Percentiles rank a stretch among this genome's conserved stretches.
phyloP scores from a whole-genome alignment of 1,284 basidiomycete species.

The Trichosporon faecale region DNA sequence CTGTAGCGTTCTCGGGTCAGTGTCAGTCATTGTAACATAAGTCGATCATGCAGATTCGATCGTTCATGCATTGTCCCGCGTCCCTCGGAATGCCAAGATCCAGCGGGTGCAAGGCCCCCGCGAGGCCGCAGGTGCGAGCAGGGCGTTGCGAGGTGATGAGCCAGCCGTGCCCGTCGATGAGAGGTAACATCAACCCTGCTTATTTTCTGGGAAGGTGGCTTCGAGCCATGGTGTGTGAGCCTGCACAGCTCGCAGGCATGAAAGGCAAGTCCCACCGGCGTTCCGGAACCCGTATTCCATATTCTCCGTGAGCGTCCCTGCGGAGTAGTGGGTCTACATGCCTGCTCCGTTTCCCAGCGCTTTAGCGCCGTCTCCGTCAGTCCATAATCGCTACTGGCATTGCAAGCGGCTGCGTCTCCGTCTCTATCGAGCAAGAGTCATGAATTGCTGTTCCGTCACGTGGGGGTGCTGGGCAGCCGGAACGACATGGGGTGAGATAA shows the following conservation, averaged over 20 bases:
- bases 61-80: not conserved
- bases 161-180: too few relatives aligned
- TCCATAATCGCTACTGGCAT: too few relatives aligned
- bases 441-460: not conserved
- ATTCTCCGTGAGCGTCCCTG: not conserved
- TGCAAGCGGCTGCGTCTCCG: not conserved
- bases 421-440: not conserved
- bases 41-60: not conserved
- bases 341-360: not conserved
- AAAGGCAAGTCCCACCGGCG: not conserved
- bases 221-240: not conserved
- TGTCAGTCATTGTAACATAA: not conserved
- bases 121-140: too few relatives aligned
- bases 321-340: not conserved
- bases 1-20: not conserved
- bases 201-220: not conserved
- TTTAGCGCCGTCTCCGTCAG: not conserved
- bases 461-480: not conserved
- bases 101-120: not conserved
- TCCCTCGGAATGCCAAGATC: not conserved
- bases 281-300: not conserved
- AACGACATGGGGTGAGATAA: not conserved
- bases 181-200: too few relatives aligned
- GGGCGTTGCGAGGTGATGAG: too few relatives aligned
- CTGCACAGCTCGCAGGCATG: not conserved